Percentiles rank a stretch among this genome's conserved stretches.
Evolutionary conservation across 2,329 filamentous ascomycete species (phyloP).

Genomic region (Alternaria infectoria): DNA sequence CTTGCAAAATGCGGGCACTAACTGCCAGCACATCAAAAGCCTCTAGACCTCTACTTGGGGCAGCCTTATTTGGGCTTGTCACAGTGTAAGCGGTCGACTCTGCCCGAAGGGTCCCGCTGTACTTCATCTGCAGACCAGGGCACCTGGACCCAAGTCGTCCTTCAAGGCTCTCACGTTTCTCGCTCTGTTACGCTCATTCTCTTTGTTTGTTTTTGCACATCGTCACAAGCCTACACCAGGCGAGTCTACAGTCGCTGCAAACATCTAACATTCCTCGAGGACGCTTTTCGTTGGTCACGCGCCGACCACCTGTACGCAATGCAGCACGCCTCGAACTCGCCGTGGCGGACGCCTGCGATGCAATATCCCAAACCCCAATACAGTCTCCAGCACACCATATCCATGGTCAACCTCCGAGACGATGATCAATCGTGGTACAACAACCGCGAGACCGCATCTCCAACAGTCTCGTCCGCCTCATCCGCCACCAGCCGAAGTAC

Average conservation of each 20-base stretch:
- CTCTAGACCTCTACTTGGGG: slow-evolving; percentile 35
- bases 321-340: slow-evolving; percentile 45
- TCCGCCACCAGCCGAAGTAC: slow-evolving; percentile 46
- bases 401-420: slow-evolving; percentile 48
- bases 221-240: slow-evolving; percentile 23
- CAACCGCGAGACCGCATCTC: slow-evolving; percentile 43
- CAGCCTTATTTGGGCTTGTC: slow-evolving; percentile 39
- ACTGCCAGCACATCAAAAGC: slow-evolving; percentile 51
- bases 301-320: slow-evolving; percentile 37
- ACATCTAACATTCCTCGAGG: slow-evolving; percentile 19
- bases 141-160: slow-evolving; percentile 36
- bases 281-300: slow-evolving; percentile 30
- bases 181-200: slow-evolving; percentile 32
- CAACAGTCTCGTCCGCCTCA: slow-evolving; percentile 49
- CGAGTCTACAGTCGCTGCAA: slow-evolving; percentile 15
- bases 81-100: slow-evolving; percentile 23
- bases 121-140: slow-evolving; percentile 43
- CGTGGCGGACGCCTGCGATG: slow-evolving; percentile 41
- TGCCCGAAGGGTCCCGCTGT: slow-evolving; percentile 32
- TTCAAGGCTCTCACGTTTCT: slow-evolving; percentile 33
- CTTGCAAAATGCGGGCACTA: slow-evolving; percentile 44
- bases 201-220: slow-evolving; percentile 35
- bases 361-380: slow-evolving; percentile 45
- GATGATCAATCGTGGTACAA: slow-evolving; percentile 46
- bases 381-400: slow-evolving; percentile 47